Evolutionary conservation across 1,284 basidiomycete genomes (phyloP).

Genomic region (Trametes sp.): DNA sequence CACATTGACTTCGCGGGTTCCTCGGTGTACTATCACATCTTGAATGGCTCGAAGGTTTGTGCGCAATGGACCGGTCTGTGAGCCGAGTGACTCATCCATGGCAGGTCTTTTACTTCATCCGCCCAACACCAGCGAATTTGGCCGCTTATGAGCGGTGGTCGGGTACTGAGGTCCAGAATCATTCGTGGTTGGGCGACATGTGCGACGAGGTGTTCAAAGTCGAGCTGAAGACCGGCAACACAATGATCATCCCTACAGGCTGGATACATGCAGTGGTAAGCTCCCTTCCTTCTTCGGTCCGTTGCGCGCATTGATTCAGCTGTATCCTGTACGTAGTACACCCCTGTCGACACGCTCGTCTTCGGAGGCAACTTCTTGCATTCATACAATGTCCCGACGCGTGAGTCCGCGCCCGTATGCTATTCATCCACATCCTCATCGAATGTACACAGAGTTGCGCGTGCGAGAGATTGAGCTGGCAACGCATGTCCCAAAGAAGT

Average conservation of each 20-base stretch:
- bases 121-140: conserved; percentile 88
- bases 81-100: conserved; percentile 16
- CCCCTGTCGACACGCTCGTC: conserved; percentile 91
- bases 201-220: conserved; percentile 90
- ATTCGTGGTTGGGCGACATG: conserved; percentile 91
- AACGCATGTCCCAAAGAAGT: conserved; percentile 94
- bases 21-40: conserved; percentile 93
- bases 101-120: conserved; percentile 94
- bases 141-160: conserved; percentile 92
- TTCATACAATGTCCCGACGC: conserved; percentile 79
- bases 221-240: conserved; percentile 84
- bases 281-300: conserved; percentile 34
- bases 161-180: conserved; percentile 87
- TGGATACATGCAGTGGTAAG: conserved; percentile 97
- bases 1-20: conserved; percentile 96
- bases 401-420: conserved; percentile 51
- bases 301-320: background rate
- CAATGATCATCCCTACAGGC: conserved; percentile 96
- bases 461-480: conserved; percentile 92
- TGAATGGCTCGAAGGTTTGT: conserved; percentile 80
- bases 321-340: conserved; percentile 62
- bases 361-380: conserved; percentile 98
- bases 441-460: conserved; percentile 73
- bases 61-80: background rate
- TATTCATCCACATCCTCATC: background rate